These are phyloP conservation scores for Puccinia polysora DNA, from an alignment of 1,284 basidiomycete genomes.

Conservation along the genomic window DNA sequence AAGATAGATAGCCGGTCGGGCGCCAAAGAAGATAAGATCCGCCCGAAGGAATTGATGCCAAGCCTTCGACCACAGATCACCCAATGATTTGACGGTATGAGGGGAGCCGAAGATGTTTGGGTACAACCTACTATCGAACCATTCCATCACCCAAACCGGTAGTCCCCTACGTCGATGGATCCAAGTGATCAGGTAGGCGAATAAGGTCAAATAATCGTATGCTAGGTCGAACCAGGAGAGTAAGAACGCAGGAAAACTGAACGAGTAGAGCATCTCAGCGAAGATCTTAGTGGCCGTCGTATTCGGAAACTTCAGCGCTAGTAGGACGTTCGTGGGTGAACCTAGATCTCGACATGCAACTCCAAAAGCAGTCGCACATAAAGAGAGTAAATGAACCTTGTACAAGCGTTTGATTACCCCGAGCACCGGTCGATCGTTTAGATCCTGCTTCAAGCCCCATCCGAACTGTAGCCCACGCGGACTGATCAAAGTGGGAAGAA, in stretches of 20 bases:
- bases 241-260: conserved; percentile 14
- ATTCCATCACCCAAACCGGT: conserved; percentile 13
- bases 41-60: conserved; percentile 55
- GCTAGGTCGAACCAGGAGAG: conserved; percentile 9
- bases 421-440: not conserved
- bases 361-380: conserved; percentile 1
- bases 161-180: not conserved
- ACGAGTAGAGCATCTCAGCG: conserved; percentile 5
- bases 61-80: conserved; percentile 58
- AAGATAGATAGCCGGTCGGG: not conserved
- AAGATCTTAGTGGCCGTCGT: not conserved
- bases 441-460: conserved; percentile 16
- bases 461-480: conserved; percentile 28
- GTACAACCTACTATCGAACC: conserved; percentile 1
- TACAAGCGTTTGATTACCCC: conserved; percentile 4
- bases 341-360: conserved; percentile 7
- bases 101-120: conserved; percentile 55
- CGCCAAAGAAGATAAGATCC: conserved; percentile 25
- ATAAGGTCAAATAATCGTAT: not conserved
- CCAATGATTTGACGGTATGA: conserved; percentile 58
- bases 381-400: conserved; percentile 3
- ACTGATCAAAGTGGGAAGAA: conserved; percentile 11
- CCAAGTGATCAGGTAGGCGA: not conserved
- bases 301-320: conserved; percentile 8
- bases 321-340: conserved; percentile 12